Evolutionary conservation across 2,329 filamentous ascomycete species (phyloP), one percentile per base, ranked within the genome.

Genomic region (Alternaria sp.): DNA sequence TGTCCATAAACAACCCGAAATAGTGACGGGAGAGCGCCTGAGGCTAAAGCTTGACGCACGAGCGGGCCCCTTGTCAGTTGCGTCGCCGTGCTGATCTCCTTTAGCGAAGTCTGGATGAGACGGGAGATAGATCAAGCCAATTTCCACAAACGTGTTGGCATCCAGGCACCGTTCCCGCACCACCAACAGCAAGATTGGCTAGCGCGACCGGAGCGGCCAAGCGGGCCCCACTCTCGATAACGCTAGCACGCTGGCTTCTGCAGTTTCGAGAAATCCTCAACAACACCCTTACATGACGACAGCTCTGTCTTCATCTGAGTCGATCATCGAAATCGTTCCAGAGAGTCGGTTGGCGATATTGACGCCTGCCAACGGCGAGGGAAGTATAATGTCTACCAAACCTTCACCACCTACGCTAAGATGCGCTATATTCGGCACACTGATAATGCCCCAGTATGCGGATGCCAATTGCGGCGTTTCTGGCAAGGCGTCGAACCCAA

Each of bases 21-120:
- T 68, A 69, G 67, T 44, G 55, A 63, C 61, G 66, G 66, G 67
- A 69, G 66, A 65, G 66, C 61, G 59, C 59, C 63, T 61, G 61
- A 68, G 57, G 61, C 57, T 58, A 61, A 67, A 63, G 63, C 63
- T 68, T 68, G 53, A 65, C 50, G 28, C 45, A 50, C 61, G 49
- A 59, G 59, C 56, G 56, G 61, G 59, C 61, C 59, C 30, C 43
- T 51, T 57, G 52, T 57, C 23, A 46, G 59, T 26, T 59, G 17
- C 51, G 59, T 26, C 56, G 17, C 47, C 25, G 25, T 15, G 59
- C 23, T 51, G 54, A 61, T 61, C 40, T 57, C 32, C 30, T 57
- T 53, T 55, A 58, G 59, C 59, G 49, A 50, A 54, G 40, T 50
- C 56, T 52, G 54, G 49, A 63, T 57, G 36, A 59, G 59, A 23